Base-by-base conservation (phyloP, 495 filamentous ascomycete species). In the Melanomma pulvis-pyrius region DNA sequence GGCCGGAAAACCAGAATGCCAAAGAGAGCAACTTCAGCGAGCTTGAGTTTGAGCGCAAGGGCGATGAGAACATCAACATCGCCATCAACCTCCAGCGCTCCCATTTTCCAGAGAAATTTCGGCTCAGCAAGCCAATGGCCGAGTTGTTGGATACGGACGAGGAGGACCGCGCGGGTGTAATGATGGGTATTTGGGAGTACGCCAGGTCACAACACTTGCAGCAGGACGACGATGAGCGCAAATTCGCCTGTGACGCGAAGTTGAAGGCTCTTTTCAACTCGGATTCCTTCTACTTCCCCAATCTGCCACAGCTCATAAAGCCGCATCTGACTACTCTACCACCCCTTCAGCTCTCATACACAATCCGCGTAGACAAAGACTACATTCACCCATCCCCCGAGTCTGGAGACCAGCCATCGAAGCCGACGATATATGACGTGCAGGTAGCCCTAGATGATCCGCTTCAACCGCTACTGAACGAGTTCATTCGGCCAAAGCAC, bases 161-260 rank as follows among this genome's bases (percentile, higher is more conserved):
- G 72, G 96, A 92, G 55, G 93, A 93, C 17, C 85, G 91, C 13
- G 87, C 91, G 36, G 92, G 91, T 32, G 89, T 92, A 29, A 86
- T 96, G 22, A 88, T 93, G 80, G 92, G 90, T 26, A 84, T 99
- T 28, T 98, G 92, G 92, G 92, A 98, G 74, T 99, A 99, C 74
- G 89, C 96, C 67, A 88, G 89, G 63, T 83, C 90, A 22, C 91
- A 90, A 82, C 87, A 87, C 12, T 78, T 99, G 17, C 90, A 93
- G 74, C 93, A 97, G 68, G 91, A 96, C 59, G 93, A 97, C 24
- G 94, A 99, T 73, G 92, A 92, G 81, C 84, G 94, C 59, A 87
- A 87, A 50, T 92, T 99, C 63, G 87, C 89, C 62, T 98, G 96
- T 72, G 94, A 99, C 75, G 87, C 90, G 19, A 83, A 87, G 19